Base-by-base conservation (phyloP, 768 basidiomycete species). In the Leccinum incarnatum region DNA sequence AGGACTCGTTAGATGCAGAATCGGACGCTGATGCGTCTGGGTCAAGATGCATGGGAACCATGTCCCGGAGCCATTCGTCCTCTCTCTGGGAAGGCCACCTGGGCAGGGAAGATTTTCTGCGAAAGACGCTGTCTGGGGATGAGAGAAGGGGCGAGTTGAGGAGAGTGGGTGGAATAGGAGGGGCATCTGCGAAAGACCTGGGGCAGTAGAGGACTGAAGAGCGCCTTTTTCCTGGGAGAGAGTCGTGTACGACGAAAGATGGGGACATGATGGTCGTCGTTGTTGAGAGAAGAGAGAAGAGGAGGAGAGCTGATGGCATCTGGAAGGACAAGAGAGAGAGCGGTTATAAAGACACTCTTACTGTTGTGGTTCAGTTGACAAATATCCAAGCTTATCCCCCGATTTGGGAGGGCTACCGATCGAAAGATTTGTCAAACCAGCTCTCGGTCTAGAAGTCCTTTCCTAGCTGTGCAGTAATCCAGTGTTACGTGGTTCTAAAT, bases 41-140 rank as follows among this genome's bases (percentile, higher is more conserved):
- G 10, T 66, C 66, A 2, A 19, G 60, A 40, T 67, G 53, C 25
- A 65, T 45, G 9, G 86, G 85, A 2, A 86, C 75, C 63, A 84
- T 86, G 74, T 87, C 86, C 70, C 82, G 78, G 55, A 87, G 74
- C 86, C 86, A 87, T 61, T 75, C 74, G 63, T 87, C 81, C 59
- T 85, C 82, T 64, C 76, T 78, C 51, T 79, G 76, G 51, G 76
- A 80, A 17, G 83, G 82, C 10, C 73, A 65, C 40, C 64, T 75
- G 15, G 74, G 72, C 10, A 73, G 29, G 3, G 68, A 54, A 2
- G 71, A 56, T 29, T 75, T 69, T 57, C 74, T 76, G 55, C 74
- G 75, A 62, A 86, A 85, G 29, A 80, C 68, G 69, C 80, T 82
- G 42, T 75, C 58, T 6, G 82, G 79, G 0, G 81, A 80, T 19